A percentile compares a stretch with the other conserved stretches of the same genome.
phyloP scores from a whole-genome alignment of 768 basidiomycete genomes.

The Kwoniella botswanensis region DNA sequence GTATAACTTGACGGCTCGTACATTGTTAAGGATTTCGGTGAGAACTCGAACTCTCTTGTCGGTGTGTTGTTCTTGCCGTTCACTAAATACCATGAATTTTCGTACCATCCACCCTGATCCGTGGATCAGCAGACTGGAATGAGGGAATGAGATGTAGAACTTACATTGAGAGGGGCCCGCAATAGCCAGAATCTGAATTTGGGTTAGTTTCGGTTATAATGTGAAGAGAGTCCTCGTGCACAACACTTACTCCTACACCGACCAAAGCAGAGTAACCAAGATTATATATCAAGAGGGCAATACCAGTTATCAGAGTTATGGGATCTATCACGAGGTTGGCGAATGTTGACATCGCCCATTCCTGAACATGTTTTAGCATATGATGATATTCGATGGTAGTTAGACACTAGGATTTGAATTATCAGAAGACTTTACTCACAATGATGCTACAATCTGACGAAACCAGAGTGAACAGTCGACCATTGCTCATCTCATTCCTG shows the following conservation, averaged over 20 bases:
- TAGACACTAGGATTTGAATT: not conserved
- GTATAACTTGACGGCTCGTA: constrained; percentile 70
- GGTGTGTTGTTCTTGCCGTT: constrained; percentile 64
- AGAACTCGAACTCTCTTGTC: constrained; percentile 71
- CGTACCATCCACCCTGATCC: not conserved
- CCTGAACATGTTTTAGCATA: not conserved
- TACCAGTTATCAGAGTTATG: constrained; percentile 57
- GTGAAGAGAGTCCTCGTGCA: not conserved
- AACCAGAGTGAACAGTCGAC: constrained; percentile 73
- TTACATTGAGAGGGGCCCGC: constrained; percentile 67
- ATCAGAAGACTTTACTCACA: not conserved
- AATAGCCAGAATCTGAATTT: constrained; percentile 60
- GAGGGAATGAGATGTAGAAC: constrained; percentile 35
- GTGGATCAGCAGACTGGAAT: not conserved
- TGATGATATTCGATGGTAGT: constrained; percentile 59
- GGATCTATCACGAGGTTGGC: constrained; percentile 61
- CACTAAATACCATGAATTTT: constrained; percentile 10
- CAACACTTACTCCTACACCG: constrained; percentile 48
- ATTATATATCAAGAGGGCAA: constrained; percentile 58
- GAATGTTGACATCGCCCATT: not conserved
- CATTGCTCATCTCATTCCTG: constrained; percentile 67
- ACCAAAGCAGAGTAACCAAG: constrained; percentile 74
- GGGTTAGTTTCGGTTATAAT: not conserved
- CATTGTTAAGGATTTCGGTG: constrained; percentile 72
- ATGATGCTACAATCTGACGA: constrained; percentile 53